Base-by-base conservation (phyloP, 345 rosid genomes). In the Lumnitzera littorea region DNA sequence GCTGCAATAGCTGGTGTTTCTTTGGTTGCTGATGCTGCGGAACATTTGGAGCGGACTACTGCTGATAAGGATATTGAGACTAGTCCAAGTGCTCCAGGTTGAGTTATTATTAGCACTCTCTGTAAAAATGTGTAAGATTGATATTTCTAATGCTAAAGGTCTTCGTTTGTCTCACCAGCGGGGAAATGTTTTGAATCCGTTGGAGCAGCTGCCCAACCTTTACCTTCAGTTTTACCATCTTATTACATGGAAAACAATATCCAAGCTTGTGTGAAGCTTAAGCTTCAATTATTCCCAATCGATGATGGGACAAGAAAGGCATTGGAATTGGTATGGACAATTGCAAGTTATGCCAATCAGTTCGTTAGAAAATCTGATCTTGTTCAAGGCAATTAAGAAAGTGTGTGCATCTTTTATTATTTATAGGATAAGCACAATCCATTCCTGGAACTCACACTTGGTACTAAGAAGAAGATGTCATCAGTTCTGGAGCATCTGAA, bases 1-100 rank as follows among this genome's bases (percentile, higher is more conserved):
- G 97, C 97, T 71, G 99, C 97, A 47, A 91, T 86, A 62, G 97
- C 95, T 72, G 99, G 99, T 62, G 99, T 91, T 78, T 91, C 99
- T 59, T 77, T 95, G 80, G 99, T 91, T 72, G 99, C 99, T 63
- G 97, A 91, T 72, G 99, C 99, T 71, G 97, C 99, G 66, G 99
- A 88, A 74, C 99, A 95, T 77, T 74, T 95, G 72, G 97, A 95
- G 74, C 85, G 85, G 66, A 65, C 83, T 27, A 68, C 80, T 53
- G 70, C 64, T 61, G 79, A 78, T 63, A 82, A 83, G 62, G 86
- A 81, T 67, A 70, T 75, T 70, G 80, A 83, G 67, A 66, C 49
- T 72, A 82, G 73, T 46, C 77, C 75, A 62, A 79, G 79, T 77
- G 48, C 13, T 17, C 36, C 55, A 20, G 53, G 62, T 65, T 4